These are phyloP conservation scores for Mimosa bimucronata DNA, from an alignment of 306 rosid species.

Conservation along the genomic window DNA sequence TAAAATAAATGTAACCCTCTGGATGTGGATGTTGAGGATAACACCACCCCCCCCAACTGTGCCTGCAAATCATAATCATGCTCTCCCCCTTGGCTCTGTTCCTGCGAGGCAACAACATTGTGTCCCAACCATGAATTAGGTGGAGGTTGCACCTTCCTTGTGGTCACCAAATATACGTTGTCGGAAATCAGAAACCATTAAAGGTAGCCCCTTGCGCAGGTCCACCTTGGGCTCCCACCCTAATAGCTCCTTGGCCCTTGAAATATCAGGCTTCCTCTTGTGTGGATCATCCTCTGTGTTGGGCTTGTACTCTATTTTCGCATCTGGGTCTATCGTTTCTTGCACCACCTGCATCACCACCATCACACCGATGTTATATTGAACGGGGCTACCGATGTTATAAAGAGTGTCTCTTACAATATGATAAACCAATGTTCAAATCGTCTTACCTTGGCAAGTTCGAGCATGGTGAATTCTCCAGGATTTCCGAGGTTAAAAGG, in stretches of 20 bases:
- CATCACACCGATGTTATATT: too few relatives aligned
- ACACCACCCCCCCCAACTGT: not conserved
- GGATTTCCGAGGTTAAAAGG: conserved; percentile 99
- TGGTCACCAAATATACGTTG: conserved; percentile 77
- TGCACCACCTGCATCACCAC: conserved; percentile 66
- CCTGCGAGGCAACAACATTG: conserved; percentile 25
- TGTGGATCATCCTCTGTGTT: conserved; percentile 88
- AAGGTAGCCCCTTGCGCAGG: conserved; percentile 72
- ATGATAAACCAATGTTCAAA: too few relatives aligned
- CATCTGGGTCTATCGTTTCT: conserved; percentile 78
- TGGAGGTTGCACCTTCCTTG: conserved; percentile 53
- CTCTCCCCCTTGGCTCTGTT: conserved; percentile 14
- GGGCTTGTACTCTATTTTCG: conserved; percentile 71
- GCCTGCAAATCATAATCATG: not conserved
- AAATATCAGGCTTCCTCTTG: conserved; percentile 81
- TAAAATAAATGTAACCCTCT: not conserved
- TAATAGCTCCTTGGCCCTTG: conserved; percentile 68
- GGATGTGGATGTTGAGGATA: conserved; percentile 2
- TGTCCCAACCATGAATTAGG: conserved; percentile 27
- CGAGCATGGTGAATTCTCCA: conserved; percentile 99
- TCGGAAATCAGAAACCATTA: conserved; percentile 79
- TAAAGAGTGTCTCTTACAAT: too few relatives aligned
- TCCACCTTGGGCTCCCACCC: conserved; percentile 78
- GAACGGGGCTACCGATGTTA: too few relatives aligned
- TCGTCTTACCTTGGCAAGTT: conserved; percentile 84